phyloP scores from a whole-genome alignment of 1,284 basidiomycete genomes.

The Cutaneotrichosporon arboriforme region DNA sequence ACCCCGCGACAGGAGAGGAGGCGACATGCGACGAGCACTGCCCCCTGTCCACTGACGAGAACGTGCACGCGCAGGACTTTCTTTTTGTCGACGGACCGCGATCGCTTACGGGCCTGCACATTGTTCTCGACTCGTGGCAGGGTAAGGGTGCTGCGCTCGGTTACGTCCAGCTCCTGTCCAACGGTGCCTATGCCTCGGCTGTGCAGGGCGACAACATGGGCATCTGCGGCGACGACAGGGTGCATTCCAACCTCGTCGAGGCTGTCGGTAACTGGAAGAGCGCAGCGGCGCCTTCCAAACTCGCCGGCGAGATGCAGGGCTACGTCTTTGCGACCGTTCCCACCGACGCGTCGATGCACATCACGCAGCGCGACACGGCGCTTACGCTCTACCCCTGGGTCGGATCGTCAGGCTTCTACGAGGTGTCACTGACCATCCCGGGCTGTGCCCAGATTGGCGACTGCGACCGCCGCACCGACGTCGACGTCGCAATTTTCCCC shows the following conservation, averaged over 20 bases:
- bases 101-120: constrained; percentile 59
- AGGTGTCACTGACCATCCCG: constrained; percentile 76
- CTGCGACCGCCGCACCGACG: constrained; percentile 72
- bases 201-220: constrained; percentile 51
- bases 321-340: constrained; percentile 66
- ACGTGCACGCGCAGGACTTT: constrained; percentile 59
- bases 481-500: constrained; percentile 77
- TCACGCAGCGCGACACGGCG: constrained; percentile 53
- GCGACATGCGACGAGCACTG: constrained; percentile 65
- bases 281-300: constrained; percentile 60
- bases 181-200: constrained; percentile 53
- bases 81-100: constrained; percentile 64
- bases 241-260: constrained; percentile 34
- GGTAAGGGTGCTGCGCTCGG: constrained; percentile 78
- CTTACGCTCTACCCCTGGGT: constrained; percentile 89
- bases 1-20: constrained; percentile 67
- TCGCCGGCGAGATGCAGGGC: constrained; percentile 70
- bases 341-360: constrained; percentile 48
- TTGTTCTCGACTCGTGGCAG: constrained; percentile 70
- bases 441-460: constrained; percentile 77
- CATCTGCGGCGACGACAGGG: constrained; percentile 6
- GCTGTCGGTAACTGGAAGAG: constrained; percentile 66
- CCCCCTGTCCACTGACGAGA: constrained; percentile 66
- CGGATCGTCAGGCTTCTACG: constrained; percentile 77
- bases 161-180: constrained; percentile 80